phyloP scores from a whole-genome alignment of 192 early-diverging fungal genomes.

The Gaertneriomyces semiglobifer region DNA sequence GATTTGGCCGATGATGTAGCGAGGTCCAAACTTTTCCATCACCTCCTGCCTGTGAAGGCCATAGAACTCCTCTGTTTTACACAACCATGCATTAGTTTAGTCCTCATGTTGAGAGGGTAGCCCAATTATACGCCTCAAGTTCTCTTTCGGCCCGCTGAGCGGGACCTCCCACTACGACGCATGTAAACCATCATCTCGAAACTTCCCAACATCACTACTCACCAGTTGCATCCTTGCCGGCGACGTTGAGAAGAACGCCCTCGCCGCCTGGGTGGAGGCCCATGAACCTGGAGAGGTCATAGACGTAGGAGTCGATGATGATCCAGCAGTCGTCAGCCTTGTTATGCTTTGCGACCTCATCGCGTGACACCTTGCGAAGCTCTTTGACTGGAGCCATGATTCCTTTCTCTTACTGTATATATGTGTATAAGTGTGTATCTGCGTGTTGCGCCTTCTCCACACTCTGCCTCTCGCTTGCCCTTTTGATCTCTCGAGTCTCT shows the following conservation, averaged over 20 bases:
- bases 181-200: no score
- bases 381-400: conserved; percentile 14
- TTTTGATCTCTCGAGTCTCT: no score
- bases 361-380: conserved; percentile 30
- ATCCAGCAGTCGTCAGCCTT: conserved; percentile 35
- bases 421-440: no score
- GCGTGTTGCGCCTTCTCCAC: no score
- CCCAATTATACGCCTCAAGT: neutral
- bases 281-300: conserved; percentile 40
- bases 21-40: conserved; percentile 27
- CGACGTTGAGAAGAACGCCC: conserved; percentile 33
- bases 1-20: conserved; percentile 27
- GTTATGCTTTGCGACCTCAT: conserved; percentile 50
- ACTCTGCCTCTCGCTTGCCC: no score
- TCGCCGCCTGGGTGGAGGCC: conserved; percentile 45
- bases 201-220: conserved; percentile 11
- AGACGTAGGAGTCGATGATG: conserved; percentile 34
- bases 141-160: no score
- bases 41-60: conserved; percentile 44
- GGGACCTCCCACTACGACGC: no score
- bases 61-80: conserved; percentile 35
- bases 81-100: neutral
- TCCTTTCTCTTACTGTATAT: neutral
- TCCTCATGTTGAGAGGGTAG: neutral
- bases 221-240: conserved; percentile 44